Percentiles rank a stretch among this genome's conserved stretches.
These are phyloP conservation scores for Ustilago lituana DNA, from an alignment of 1,284 basidiomycete species.

Conservation along the genomic window DNA sequence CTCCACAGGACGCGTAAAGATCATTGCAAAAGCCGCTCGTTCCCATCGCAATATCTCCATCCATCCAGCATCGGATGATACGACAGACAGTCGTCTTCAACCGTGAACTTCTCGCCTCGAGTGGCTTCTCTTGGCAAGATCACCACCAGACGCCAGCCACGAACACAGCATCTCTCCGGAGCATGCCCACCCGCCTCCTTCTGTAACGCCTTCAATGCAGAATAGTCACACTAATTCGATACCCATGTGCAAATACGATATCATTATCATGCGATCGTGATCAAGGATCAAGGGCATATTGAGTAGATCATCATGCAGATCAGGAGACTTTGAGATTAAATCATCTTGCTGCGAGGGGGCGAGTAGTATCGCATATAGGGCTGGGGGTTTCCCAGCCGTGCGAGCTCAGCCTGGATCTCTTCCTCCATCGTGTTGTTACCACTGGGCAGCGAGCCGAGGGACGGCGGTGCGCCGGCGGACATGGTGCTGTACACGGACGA, in stretches of 20 bases:
- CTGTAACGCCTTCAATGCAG: too few species aligned
- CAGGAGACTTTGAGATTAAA: constrained; percentile 4
- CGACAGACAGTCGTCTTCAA: too few species aligned
- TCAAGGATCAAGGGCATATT: background rate
- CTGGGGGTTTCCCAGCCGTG: constrained; percentile 33
- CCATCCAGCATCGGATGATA: too few species aligned
- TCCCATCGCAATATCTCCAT: too few species aligned
- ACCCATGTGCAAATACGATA: background rate
- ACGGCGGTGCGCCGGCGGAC: constrained; percentile 25
- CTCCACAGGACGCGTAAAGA: too few species aligned
- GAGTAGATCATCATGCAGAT: background rate
- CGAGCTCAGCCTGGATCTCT: constrained; percentile 44
- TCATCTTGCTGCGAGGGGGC: constrained; percentile 42
- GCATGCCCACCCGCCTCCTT: too few species aligned
- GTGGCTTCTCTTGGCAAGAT: too few species aligned
- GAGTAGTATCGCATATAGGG: constrained; percentile 44
- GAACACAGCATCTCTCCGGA: too few species aligned
- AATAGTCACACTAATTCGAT: background rate
- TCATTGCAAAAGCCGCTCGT: too few species aligned
- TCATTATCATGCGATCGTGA: constrained; percentile 4
- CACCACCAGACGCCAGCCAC: too few species aligned
- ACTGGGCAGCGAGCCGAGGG: constrained; percentile 31
- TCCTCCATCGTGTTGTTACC: constrained; percentile 48
- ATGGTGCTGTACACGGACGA: constrained; percentile 35
- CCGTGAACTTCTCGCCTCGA: too few species aligned